phyloP scores from a whole-genome alignment of 305 asterid genomes.

The Fraxinus greggii region DNA sequence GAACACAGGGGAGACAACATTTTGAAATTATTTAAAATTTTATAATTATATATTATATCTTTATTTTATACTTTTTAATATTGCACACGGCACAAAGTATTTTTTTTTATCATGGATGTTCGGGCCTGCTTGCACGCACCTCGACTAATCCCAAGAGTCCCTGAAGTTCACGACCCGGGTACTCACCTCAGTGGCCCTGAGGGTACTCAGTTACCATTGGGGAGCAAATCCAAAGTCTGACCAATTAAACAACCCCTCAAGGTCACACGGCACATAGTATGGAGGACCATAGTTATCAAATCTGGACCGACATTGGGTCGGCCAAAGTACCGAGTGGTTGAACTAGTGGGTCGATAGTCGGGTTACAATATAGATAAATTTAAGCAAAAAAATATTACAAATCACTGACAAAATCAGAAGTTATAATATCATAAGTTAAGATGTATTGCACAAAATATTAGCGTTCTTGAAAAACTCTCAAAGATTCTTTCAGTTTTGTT shows the following conservation, averaged over 20 bases:
- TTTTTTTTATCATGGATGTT: no score
- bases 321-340: not conserved
- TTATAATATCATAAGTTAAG: not conserved
- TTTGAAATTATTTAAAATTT: no score
- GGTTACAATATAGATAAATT: not conserved
- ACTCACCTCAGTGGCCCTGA: no score
- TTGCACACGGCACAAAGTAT: not conserved
- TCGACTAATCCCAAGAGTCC: no score
- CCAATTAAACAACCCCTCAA: no score
- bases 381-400: not conserved
- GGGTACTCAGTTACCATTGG: no score
- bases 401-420: not conserved
- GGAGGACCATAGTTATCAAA: not conserved
- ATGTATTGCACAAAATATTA: not conserved
- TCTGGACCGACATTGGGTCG: not conserved
- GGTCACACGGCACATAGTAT: not conserved
- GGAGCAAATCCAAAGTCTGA: no score
- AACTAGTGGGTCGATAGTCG: not conserved
- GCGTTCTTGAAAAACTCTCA: not conserved
- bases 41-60: not conserved
- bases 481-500: not conserved
- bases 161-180: no score
- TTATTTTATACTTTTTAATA: no score
- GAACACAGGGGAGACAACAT: not conserved
- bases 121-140: no score